These are phyloP conservation scores for Micractinium sp. DNA, from an alignment of 139 green algal species.

Conservation along the genomic window DNA sequence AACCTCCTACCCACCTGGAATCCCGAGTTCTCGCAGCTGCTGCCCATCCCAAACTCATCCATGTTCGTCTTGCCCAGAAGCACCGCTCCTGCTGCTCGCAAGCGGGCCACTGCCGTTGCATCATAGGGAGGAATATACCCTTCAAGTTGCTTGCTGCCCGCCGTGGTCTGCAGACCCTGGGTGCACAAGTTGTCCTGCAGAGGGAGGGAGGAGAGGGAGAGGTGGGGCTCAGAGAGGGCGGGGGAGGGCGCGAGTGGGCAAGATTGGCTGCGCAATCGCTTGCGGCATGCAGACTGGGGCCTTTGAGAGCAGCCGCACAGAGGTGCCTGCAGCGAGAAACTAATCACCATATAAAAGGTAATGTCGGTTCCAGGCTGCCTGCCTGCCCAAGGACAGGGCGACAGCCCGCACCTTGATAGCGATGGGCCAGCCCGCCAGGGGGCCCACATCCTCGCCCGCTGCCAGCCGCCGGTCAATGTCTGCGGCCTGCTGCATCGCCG, in stretches of 20 bases:
- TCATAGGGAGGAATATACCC: conserved; percentile 79
- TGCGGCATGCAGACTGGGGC: neutral
- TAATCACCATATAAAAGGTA: neutral
- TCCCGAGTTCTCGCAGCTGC: conserved; percentile 88
- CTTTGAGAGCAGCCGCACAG: neutral
- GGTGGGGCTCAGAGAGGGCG: neutral
- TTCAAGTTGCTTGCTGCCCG: conserved; percentile 80
- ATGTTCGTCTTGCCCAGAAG: conserved; percentile 98
- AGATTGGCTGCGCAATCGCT: too few species aligned
- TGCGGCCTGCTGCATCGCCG: conserved; percentile 41
- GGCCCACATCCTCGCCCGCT: conserved; percentile 37
- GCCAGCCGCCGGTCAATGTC: conserved; percentile 46
- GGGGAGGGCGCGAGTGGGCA: neutral
- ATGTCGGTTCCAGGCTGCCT: too few species aligned
- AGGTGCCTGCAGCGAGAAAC: neutral
- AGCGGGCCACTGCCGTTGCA: conserved; percentile 73
- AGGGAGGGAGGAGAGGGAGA: neutral
- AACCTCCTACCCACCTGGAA: conserved; percentile 71
- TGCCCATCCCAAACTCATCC: conserved; percentile 99
- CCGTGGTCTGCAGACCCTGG: conserved; percentile 83
- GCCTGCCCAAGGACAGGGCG: too few species aligned
- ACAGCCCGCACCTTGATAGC: conserved; percentile 78
- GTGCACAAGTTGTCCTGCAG: conserved; percentile 97
- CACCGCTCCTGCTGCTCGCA: conserved; percentile 83
- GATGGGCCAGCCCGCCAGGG: conserved; percentile 84